Evolutionary conservation across 2,329 filamentous ascomycete species (phyloP).

Genomic region (Coniochaeta ligniaria): DNA sequence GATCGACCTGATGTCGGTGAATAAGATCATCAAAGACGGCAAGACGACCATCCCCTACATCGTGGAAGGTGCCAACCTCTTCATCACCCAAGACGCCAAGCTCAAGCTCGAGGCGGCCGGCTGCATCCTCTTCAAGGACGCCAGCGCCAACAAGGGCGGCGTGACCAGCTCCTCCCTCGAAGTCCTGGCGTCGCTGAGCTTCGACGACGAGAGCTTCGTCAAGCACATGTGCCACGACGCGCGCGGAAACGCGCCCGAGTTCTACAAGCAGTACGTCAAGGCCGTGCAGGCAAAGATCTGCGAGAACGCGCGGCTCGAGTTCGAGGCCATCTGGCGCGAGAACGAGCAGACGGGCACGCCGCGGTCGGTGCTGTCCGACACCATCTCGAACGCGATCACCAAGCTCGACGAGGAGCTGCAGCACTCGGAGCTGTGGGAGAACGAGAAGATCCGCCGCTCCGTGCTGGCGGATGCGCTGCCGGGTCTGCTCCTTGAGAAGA

Average conservation of each 20-base stretch:
- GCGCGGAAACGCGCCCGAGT: constrained; percentile 68
- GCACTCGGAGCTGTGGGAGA: constrained; percentile 84
- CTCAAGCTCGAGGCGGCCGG: constrained; percentile 91
- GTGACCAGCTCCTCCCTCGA: constrained; percentile 96
- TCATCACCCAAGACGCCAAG: constrained; percentile 98
- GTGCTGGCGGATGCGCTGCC: constrained; percentile 84
- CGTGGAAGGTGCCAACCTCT: constrained; percentile 95
- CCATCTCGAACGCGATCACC: constrained; percentile 88
- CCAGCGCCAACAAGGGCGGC: constrained; percentile 96
- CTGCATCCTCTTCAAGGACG: constrained; percentile 94
- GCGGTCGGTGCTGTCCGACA: constrained; percentile 84
- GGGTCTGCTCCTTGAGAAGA: constrained; percentile 74
- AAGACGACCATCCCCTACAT: constrained; percentile 88
- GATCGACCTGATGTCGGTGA: constrained; percentile 83
- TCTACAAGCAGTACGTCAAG: constrained; percentile 90
- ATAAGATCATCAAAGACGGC: constrained; percentile 82
- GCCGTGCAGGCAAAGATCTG: constrained; percentile 87
- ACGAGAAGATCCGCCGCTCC: constrained; percentile 66
- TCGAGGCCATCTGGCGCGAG: constrained; percentile 97
- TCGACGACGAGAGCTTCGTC: constrained; percentile 82
- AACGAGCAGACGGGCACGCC: constrained; percentile 72
- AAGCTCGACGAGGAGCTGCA: constrained; percentile 94
- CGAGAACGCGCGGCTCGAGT: constrained; percentile 87
- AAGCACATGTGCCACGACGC: constrained; percentile 87
- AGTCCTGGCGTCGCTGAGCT: constrained; percentile 87